phyloP scores from a whole-genome alignment of 2,329 filamentous ascomycete genomes.

The Claviceps sp. region DNA sequence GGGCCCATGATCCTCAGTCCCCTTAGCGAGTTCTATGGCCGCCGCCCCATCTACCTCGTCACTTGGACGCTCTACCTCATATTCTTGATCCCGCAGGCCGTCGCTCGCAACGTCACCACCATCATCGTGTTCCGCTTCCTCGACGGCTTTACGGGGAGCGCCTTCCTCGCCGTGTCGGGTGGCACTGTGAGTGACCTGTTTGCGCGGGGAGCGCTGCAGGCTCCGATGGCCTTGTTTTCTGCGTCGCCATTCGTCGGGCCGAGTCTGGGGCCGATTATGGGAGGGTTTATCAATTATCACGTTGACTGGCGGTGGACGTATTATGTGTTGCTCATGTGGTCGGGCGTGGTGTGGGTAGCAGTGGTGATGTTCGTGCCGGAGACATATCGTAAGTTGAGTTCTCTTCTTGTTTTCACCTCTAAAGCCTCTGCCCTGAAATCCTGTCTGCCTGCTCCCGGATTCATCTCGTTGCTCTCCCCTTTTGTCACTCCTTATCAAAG shows the following conservation, averaged over 20 bases:
- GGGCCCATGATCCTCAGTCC: slow-evolving; percentile 52
- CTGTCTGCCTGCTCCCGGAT: no score
- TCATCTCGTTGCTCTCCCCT: not conserved
- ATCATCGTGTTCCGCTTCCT: slow-evolving; percentile 70
- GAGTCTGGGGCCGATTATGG: slow-evolving; percentile 45
- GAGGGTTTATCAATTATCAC: slow-evolving; percentile 73
- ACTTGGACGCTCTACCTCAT: slow-evolving; percentile 65
- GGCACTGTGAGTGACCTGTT: slow-evolving; percentile 80
- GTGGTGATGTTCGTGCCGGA: slow-evolving; percentile 70
- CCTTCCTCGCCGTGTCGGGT: slow-evolving; percentile 62
- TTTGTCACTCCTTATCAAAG: not conserved
- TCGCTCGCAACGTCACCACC: slow-evolving; percentile 69
- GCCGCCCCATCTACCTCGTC: slow-evolving; percentile 65
- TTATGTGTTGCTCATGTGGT: slow-evolving; percentile 76
- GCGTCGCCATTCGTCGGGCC: slow-evolving; percentile 51
- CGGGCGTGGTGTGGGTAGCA: slow-evolving; percentile 45
- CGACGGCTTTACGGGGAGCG: slow-evolving; percentile 55
- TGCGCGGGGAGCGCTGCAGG: slow-evolving; percentile 50
- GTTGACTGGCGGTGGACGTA: slow-evolving; percentile 71
- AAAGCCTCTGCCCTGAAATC: no score
- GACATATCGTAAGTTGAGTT: slow-evolving; percentile 52
- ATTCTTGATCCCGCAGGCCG: slow-evolving; percentile 69
- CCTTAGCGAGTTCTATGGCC: slow-evolving; percentile 66
- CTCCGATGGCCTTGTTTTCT: slow-evolving; percentile 74
- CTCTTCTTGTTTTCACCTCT: not conserved